Evolutionary conservation across 108 stramenopile species (phyloP).

Genomic region (Mayamaea pseudoterrestris): DNA sequence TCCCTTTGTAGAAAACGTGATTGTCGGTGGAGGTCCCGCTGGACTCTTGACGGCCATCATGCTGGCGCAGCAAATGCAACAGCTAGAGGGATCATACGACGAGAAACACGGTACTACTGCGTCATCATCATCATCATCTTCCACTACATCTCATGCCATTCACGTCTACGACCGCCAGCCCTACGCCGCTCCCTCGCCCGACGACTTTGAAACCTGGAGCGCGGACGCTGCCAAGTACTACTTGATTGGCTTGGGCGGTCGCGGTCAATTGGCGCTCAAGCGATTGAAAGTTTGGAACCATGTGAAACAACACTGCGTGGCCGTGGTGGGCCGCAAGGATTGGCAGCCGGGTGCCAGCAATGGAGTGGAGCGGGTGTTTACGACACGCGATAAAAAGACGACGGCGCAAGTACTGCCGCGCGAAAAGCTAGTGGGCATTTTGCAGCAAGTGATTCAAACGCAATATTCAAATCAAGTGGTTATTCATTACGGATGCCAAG

Average conservation of each 20-base stretch:
- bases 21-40: constrained; percentile 69
- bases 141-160: constrained; percentile 22
- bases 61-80: constrained; percentile 18
- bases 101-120: background rate
- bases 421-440: constrained; percentile 66
- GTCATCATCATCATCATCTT: background rate
- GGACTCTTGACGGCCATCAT: constrained; percentile 61
- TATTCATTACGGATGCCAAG: constrained; percentile 45
- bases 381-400: constrained; percentile 28
- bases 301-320: constrained; percentile 35
- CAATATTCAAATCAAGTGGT: constrained; percentile 36
- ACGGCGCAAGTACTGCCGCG: constrained; percentile 60
- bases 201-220: constrained; percentile 44
- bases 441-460: constrained; percentile 38
- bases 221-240: constrained; percentile 47
- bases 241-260: constrained; percentile 61
- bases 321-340: constrained; percentile 69
- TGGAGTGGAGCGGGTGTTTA: constrained; percentile 58
- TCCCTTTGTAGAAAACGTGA: constrained; percentile 67
- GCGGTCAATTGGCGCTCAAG: constrained; percentile 66
- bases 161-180: constrained; percentile 47
- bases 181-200: constrained; percentile 40
- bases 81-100: background rate
- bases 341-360: constrained; percentile 62
- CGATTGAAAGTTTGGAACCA: constrained; percentile 65